phyloP scores from a whole-genome alignment of 2,329 filamentous ascomycete species.

The Verticillium longisporum region DNA sequence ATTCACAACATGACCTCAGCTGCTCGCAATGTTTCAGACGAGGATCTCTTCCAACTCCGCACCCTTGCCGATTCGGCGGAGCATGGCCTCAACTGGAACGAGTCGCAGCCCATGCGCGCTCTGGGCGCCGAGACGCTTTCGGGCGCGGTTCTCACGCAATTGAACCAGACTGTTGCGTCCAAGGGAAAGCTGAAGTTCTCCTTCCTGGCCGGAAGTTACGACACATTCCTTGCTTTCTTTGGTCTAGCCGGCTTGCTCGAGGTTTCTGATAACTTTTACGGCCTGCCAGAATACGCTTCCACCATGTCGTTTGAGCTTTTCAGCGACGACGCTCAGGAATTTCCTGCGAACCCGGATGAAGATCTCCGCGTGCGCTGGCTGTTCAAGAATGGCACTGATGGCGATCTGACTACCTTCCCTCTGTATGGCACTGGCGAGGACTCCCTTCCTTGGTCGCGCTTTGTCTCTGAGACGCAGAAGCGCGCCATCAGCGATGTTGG shows the following conservation, averaged over 20 bases:
- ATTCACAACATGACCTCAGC: conserved; percentile 22
- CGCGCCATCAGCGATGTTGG: conserved; percentile 19
- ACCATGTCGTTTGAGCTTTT: conserved; percentile 28
- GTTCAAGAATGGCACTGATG: conserved; percentile 25
- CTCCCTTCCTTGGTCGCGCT: conserved; percentile 19
- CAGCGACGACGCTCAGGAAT: conserved; percentile 15
- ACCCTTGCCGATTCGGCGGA: conserved; percentile 25
- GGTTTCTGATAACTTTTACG: conserved; percentile 20
- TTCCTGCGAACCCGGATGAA: conserved; percentile 18
- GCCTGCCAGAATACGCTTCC: conserved; percentile 26
- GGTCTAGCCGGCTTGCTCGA: conserved; percentile 19
- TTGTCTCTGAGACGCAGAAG: conserved; percentile 19
- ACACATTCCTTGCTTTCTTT: conserved; percentile 28
- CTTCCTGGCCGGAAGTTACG: conserved; percentile 25
- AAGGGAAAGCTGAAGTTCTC: conserved; percentile 25
- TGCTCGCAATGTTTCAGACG: conserved; percentile 21
- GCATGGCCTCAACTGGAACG: conserved; percentile 23
- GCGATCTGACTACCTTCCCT: conserved; percentile 19
- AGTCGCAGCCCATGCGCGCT: conserved; percentile 18
- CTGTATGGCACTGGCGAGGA: conserved; percentile 22
- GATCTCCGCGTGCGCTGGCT: conserved; percentile 23
- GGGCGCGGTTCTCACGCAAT: conserved; percentile 20
- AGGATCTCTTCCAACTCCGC: conserved; percentile 23
- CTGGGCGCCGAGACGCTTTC: conserved; percentile 24
- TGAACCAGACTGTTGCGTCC: conserved; percentile 21